Evolutionary conservation across 225 moss, liverwort and hornwort species (phyloP).

Genomic region (Sphagnum contortum): DNA sequence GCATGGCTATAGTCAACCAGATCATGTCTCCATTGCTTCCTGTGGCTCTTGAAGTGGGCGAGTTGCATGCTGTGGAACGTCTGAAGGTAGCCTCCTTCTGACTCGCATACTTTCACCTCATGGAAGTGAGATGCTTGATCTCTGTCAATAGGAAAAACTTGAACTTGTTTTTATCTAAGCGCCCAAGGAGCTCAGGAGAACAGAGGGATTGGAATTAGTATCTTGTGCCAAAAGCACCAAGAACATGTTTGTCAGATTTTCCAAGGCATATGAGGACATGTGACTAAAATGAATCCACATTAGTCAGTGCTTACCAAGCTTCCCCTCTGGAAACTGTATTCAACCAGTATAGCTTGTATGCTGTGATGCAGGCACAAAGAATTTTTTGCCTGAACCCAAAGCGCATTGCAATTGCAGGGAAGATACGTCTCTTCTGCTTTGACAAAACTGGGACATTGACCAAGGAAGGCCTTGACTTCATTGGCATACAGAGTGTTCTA

Average conservation of each 20-base stretch:
- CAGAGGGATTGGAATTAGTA: no score
- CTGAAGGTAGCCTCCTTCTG: constrained; percentile 37
- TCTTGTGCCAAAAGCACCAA: no score
- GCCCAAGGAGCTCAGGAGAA: no score
- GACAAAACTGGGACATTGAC: constrained; percentile 92
- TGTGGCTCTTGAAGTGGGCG: constrained; percentile 88
- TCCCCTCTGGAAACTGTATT: no score
- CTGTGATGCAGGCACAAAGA: constrained; percentile 37
- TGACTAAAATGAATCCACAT: no score
- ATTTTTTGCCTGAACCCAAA: constrained; percentile 79
- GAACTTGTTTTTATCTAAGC: no score
- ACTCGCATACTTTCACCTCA: no score
- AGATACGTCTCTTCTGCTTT: constrained; percentile 76
- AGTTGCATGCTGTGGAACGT: constrained; percentile 76
- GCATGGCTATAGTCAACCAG: constrained; percentile 78
- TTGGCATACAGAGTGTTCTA: constrained; percentile 56
- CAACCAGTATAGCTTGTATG: background rate
- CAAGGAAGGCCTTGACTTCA: constrained; percentile 69
- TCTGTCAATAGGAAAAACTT: no score
- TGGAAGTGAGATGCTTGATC: no score
- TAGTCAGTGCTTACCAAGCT: no score
- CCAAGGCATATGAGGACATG: no score
- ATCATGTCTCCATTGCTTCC: constrained; percentile 79
- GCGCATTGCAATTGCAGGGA: constrained; percentile 83
- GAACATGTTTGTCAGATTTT: no score